Evolutionary conservation across 2,329 filamentous ascomycete genomes (phyloP).

Genomic region (Penicillium expansum): DNA sequence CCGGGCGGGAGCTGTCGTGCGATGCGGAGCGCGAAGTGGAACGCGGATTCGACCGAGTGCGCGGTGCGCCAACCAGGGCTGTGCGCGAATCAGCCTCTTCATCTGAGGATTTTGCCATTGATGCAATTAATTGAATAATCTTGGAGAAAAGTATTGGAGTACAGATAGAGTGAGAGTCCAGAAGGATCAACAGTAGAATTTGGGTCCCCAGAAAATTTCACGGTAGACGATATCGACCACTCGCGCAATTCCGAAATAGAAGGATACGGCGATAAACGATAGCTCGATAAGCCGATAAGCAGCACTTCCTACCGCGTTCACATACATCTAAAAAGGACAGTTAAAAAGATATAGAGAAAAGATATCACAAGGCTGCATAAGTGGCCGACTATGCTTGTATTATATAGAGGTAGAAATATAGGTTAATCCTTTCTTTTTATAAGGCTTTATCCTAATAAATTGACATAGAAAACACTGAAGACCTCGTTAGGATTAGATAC

Average conservation of each 20-base stretch:
- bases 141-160: background rate
- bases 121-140: background rate
- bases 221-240: conserved; percentile 13
- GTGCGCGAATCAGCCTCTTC: conserved; percentile 49
- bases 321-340: too few species aligned
- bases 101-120: conserved; percentile 17
- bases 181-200: conserved; percentile 1
- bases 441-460: background rate
- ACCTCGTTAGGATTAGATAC: too few species aligned
- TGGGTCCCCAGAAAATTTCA: conserved; percentile 24
- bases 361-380: too few species aligned
- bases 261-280: background rate
- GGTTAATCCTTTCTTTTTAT: background rate
- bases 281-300: too few species aligned
- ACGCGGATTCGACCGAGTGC: conserved; percentile 24
- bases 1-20: conserved; percentile 22
- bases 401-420: background rate
- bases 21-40: conserved; percentile 26
- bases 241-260: background rate
- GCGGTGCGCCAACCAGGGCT: conserved; percentile 43
- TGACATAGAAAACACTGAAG: background rate
- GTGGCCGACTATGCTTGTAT: too few species aligned
- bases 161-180: background rate
- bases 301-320: too few species aligned
- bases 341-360: too few species aligned